These are phyloP conservation scores for Hypoxylon fragiforme DNA, from an alignment of 495 filamentous ascomycete species.

Conservation along the genomic window DNA sequence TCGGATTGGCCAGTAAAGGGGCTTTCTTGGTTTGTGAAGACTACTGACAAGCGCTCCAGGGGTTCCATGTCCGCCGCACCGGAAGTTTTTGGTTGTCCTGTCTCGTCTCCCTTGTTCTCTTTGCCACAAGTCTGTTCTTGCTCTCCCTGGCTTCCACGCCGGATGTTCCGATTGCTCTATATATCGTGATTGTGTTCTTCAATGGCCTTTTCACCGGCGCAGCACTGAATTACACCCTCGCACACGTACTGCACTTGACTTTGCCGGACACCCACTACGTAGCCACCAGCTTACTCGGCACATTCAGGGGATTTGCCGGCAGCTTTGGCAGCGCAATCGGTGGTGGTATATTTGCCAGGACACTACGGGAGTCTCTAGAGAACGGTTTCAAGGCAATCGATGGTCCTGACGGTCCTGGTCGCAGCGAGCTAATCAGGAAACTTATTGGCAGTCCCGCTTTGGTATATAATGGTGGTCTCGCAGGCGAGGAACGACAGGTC, in stretches of 20 bases:
- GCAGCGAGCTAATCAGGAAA: constrained; percentile 60
- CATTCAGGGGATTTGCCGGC: constrained; percentile 74
- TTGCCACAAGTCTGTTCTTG: constrained; percentile 53
- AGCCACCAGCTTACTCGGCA: constrained; percentile 68
- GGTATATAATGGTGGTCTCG: constrained; percentile 53
- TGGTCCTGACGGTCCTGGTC: constrained; percentile 38
- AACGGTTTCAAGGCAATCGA: constrained; percentile 56
- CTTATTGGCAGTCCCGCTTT: constrained; percentile 70
- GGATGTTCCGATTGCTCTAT: constrained; percentile 47
- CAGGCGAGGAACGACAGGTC: constrained; percentile 57
- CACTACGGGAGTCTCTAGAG: constrained; percentile 58
- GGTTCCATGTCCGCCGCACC: constrained; percentile 67
- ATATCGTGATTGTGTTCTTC: constrained; percentile 59
- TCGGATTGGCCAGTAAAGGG: neutral
- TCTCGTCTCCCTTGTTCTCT: constrained; percentile 56
- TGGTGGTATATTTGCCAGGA: constrained; percentile 70
- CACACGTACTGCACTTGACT: constrained; percentile 73
- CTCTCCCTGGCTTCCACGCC: constrained; percentile 57
- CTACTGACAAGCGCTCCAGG: constrained; percentile 27
- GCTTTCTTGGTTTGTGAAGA: neutral
- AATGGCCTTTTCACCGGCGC: constrained; percentile 73
- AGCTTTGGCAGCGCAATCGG: constrained; percentile 77
- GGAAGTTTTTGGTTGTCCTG: constrained; percentile 68
- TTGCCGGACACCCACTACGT: constrained; percentile 65
- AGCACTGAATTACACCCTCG: constrained; percentile 74